phyloP scores from a whole-genome alignment of 805 yeast genomes.

The Saccharomyces eubayanus region DNA sequence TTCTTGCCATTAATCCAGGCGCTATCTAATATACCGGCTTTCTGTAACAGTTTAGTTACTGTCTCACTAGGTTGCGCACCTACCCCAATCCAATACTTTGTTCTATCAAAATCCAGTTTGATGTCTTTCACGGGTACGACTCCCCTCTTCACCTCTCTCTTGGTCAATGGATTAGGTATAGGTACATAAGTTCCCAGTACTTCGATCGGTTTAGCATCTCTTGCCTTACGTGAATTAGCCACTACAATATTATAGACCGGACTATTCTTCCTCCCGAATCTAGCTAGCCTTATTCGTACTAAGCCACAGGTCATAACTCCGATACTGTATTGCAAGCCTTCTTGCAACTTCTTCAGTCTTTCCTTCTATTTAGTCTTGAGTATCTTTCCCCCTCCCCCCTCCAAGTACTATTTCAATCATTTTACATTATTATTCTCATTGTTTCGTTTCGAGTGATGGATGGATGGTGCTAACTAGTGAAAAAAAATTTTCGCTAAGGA shows the following conservation, averaged over 20 bases:
- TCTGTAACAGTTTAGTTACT: constrained; percentile 66
- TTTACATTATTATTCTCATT: neutral
- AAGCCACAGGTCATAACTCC: constrained; percentile 41
- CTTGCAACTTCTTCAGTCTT: neutral
- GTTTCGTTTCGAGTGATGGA: neutral
- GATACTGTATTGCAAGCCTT: neutral
- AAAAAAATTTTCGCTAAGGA: neutral
- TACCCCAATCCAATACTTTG: constrained; percentile 94
- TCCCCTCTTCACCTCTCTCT: constrained; percentile 47
- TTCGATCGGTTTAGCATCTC: constrained; percentile 84
- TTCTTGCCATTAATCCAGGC: constrained; percentile 19
- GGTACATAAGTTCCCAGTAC: constrained; percentile 94
- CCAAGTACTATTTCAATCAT: neutral
- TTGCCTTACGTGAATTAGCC: constrained; percentile 62
- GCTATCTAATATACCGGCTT: constrained; percentile 49
- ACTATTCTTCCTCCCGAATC: constrained; percentile 82
- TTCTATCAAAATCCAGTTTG: constrained; percentile 74
- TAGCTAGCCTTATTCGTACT: constrained; percentile 80
- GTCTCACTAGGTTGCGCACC: constrained; percentile 92
- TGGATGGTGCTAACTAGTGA: neutral
- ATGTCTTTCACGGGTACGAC: constrained; percentile 66
- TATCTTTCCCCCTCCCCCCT: neutral
- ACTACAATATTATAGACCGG: constrained; percentile 93
- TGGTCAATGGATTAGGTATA: constrained; percentile 52
- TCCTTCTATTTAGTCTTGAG: neutral